phyloP scores from a whole-genome alignment of 306 rosid genomes.

The Rosa multiflora region DNA sequence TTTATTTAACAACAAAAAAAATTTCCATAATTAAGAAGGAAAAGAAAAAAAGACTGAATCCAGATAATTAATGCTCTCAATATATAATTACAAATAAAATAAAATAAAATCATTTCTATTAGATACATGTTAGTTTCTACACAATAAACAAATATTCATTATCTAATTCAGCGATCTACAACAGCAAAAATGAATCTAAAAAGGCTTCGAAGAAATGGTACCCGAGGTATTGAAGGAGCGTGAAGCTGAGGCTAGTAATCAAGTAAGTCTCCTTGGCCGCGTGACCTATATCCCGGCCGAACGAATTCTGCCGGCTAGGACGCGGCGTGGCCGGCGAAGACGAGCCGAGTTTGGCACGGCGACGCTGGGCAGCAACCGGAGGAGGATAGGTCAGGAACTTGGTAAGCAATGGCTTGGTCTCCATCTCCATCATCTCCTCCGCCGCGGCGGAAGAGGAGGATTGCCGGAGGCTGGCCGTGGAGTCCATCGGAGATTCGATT shows the following conservation, averaged over 20 bases:
- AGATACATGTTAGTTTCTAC: too few species aligned
- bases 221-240: constrained; percentile 89
- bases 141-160: not conserved
- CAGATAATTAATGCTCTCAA: too few species aligned
- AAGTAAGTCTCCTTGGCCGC: constrained; percentile 80
- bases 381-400: constrained; percentile 17
- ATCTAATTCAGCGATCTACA: not conserved
- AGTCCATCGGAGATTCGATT: not conserved
- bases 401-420: constrained; percentile 21
- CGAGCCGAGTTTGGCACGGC: not conserved
- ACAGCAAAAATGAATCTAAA: too few species aligned
- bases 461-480: constrained; percentile 14
- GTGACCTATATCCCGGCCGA: constrained; percentile 45
- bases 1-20: too few species aligned
- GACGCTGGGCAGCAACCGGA: constrained; percentile 15
- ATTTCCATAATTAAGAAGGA: too few species aligned
- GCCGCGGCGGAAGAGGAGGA: constrained; percentile 4
- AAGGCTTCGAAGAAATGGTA: constrained; percentile 9
- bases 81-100: too few species aligned
- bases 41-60: too few species aligned
- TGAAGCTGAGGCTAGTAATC: constrained; percentile 68
- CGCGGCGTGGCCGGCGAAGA: not conserved
- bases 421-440: not conserved
- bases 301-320: constrained; percentile 35
- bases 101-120: too few species aligned